Evolutionary conservation across 2,329 filamentous ascomycete species (phyloP).

Genomic region (Leptographium galeiforme): DNA sequence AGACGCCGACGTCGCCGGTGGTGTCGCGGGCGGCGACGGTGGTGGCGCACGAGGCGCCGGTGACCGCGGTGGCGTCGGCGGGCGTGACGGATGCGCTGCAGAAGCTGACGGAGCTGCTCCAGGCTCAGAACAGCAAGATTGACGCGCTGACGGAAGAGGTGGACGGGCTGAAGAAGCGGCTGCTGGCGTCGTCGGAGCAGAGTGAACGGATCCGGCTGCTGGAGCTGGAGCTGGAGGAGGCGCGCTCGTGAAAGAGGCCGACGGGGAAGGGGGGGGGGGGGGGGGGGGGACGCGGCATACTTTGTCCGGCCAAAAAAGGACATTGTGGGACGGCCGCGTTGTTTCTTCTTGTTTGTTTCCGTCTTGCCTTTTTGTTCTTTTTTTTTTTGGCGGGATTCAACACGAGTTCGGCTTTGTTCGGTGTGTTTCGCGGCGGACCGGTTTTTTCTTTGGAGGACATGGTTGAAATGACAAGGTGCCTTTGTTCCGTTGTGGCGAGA

Average conservation of each 20-base stretch:
- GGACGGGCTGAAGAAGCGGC: slow-evolving; percentile 66
- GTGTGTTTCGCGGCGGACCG: no score
- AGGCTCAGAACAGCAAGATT: slow-evolving; percentile 63
- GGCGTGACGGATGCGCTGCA: slow-evolving; percentile 32
- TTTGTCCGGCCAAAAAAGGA: neutral
- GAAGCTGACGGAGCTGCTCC: slow-evolving; percentile 65
- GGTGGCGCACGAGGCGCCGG: slow-evolving; percentile 43
- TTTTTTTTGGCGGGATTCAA: no score
- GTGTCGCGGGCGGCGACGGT: slow-evolving; percentile 7
- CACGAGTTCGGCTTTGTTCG: no score
- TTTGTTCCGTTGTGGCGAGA: no score
- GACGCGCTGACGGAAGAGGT: slow-evolving; percentile 57
- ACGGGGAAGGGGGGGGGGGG: neutral
- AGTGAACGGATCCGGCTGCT: slow-evolving; percentile 54
- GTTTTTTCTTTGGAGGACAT: no score
- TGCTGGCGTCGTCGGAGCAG: slow-evolving; percentile 51
- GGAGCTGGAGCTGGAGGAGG: slow-evolving; percentile 53
- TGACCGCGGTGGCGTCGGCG: slow-evolving; percentile 37
- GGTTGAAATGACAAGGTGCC: no score
- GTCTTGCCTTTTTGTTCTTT: no score
- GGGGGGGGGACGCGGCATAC: neutral
- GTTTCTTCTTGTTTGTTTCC: no score
- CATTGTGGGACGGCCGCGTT: no score
- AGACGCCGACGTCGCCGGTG: slow-evolving; percentile 20
- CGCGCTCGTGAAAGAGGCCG: slow-evolving; percentile 33